Percentiles rank a stretch among this genome's conserved stretches.
Evolutionary conservation across 1,284 basidiomycete species (phyloP).

Genomic region (Agaricales sp.): DNA sequence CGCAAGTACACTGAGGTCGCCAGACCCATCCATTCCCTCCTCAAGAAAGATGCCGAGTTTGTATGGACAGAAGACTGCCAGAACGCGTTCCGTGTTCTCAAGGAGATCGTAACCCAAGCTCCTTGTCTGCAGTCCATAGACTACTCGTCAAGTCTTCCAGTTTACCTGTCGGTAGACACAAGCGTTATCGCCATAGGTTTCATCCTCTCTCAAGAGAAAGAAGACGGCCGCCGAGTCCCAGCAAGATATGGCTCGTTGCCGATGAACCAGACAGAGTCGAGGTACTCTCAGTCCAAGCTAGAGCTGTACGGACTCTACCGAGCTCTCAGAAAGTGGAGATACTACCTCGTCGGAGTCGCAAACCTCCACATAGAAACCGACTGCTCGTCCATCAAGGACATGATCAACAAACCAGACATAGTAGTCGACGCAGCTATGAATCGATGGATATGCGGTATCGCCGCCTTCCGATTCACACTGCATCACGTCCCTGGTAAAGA

Average conservation of each 20-base stretch:
- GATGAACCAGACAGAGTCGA: slow-evolving; percentile 17
- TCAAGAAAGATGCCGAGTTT: slow-evolving; percentile 18
- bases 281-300: slow-evolving; percentile 18
- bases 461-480: slow-evolving; percentile 26
- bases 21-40: slow-evolving; percentile 17
- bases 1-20: slow-evolving; percentile 16
- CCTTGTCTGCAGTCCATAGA: slow-evolving; percentile 21
- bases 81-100: slow-evolving; percentile 17
- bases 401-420: slow-evolving; percentile 26
- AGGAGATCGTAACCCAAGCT: slow-evolving; percentile 13
- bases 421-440: slow-evolving; percentile 27
- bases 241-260: slow-evolving; percentile 20
- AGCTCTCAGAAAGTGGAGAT: slow-evolving; percentile 9
- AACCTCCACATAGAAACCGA: slow-evolving; percentile 24
- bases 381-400: slow-evolving; percentile 26
- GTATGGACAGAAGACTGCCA: slow-evolving; percentile 12
- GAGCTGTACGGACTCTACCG: slow-evolving; percentile 16
- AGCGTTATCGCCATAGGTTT: slow-evolving; percentile 22
- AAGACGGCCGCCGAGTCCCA: slow-evolving; percentile 9
- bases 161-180: slow-evolving; percentile 26
- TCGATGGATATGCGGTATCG: slow-evolving; percentile 26
- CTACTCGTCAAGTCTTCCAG: slow-evolving; percentile 15
- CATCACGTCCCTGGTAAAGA: slow-evolving; percentile 21
- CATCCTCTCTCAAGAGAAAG: slow-evolving; percentile 13
- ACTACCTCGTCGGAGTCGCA: slow-evolving; percentile 18